phyloP scores from a whole-genome alignment of 192 early-diverging fungal species.

The Radiomyces spectabilis region DNA sequence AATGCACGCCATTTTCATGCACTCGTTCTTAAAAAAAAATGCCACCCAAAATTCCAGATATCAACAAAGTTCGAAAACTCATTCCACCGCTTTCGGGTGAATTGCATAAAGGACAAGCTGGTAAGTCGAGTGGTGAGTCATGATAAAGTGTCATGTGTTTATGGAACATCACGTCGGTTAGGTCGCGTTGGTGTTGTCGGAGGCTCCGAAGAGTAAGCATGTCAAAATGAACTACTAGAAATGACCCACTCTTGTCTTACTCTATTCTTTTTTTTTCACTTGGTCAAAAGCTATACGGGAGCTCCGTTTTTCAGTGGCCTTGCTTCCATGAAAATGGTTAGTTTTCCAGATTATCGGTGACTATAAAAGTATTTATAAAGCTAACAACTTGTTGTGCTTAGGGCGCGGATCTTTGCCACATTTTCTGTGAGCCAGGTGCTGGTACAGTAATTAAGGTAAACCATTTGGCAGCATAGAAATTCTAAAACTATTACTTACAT shows the following conservation, averaged over 20 bases:
- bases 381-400: slow-evolving; percentile 15
- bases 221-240: too few relatives aligned
- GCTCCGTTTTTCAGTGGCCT: slow-evolving; percentile 88
- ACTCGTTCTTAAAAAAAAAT: too few relatives aligned
- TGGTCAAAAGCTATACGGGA: slow-evolving; percentile 66
- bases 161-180: slow-evolving; percentile 16
- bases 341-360: not conserved
- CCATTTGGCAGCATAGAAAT: not conserved
- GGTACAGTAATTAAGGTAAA: slow-evolving; percentile 65
- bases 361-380: not conserved
- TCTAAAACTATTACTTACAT: not conserved
- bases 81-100: slow-evolving; percentile 51
- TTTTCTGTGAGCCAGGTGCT: slow-evolving; percentile 81
- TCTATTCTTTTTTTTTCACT: not conserved
- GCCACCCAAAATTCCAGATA: slow-evolving; percentile 17
- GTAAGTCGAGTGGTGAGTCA: slow-evolving; percentile 35
- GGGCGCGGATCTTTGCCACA: slow-evolving; percentile 80
- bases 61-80: slow-evolving; percentile 30
- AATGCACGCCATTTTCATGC: too few relatives aligned
- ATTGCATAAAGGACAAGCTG: slow-evolving; percentile 78
- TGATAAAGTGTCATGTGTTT: not conserved
- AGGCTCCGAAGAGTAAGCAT: slow-evolving; percentile 81
- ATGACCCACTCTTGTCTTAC: too few relatives aligned
- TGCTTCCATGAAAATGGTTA: slow-evolving; percentile 60
- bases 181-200: slow-evolving; percentile 70